Conservation (phyloP, 2,329 filamentous ascomycete species). For the Triangularia setosa region DNA sequence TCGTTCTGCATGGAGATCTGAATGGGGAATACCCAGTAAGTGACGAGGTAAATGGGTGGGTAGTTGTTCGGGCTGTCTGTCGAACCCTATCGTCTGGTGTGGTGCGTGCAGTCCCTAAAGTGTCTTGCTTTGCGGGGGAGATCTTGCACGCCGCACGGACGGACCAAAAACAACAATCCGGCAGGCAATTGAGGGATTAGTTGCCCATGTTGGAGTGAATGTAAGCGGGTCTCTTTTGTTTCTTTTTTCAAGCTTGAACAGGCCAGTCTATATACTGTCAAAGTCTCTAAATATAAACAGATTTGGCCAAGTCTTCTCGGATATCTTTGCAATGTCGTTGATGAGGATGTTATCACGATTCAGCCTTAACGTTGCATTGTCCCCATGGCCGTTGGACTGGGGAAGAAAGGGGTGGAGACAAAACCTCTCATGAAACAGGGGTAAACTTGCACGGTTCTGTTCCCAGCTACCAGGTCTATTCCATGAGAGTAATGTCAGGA, state of each 20-base stretch:
- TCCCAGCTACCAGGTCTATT: not conserved
- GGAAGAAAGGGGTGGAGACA: not conserved
- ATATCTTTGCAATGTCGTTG: not conserved
- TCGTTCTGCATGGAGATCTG: not conserved
- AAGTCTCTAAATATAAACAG: not conserved
- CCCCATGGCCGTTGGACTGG: not conserved
- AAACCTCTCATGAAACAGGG: not conserved
- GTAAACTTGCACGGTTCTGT: not conserved
- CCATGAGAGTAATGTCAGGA: too few relatives aligned
- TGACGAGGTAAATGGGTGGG: not conserved
- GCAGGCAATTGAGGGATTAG: not conserved
- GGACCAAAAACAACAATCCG: not conserved
- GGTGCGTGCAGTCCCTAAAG: not conserved
- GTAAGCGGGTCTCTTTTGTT: not conserved
- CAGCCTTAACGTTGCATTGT: not conserved
- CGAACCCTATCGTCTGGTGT: not conserved
- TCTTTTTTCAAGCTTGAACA: not conserved
- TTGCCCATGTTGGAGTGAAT: not conserved
- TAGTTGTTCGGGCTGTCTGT: not conserved
- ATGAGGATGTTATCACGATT: not conserved
- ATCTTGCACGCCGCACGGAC: not conserved
- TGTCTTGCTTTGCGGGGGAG: not conserved
- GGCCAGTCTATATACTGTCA: not conserved
- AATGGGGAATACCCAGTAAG: not conserved
- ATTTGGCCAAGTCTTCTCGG: not conserved